Base-by-base conservation (phyloP, 768 basidiomycete species). In the Lyophyllum decastes region DNA sequence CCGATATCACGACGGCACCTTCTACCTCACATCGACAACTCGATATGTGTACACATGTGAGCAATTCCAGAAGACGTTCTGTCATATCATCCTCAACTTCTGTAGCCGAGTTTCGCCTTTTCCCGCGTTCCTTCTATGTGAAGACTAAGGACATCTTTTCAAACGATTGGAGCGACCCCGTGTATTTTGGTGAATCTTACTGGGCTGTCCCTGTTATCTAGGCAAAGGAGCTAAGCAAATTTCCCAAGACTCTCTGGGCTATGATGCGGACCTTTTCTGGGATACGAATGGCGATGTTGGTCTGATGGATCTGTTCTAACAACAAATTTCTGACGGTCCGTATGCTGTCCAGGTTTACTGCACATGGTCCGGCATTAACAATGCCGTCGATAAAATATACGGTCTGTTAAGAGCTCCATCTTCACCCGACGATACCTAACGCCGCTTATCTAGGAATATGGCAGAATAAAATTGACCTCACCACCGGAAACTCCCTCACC, bases 241-340 rank as follows among this genome's bases (percentile, higher is more conserved):
- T 35, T 40, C 30, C 22, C 10, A 35, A 76, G 76, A 76, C 53
- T 63, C 67, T 22, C 59, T 77, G 46, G 76, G 76, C 1, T 78
- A 78, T 52, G 76, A 78, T 50, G 59, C 70, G 1, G 76, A 76
- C 57, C 52, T 78, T n/a, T 78, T 78, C 60, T 78, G 75, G 75
- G 76, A 76, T 50, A 65, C 61, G 19, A 71, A 74, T 48, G 75
- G 72, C 17, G 74, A 75, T 55, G 75, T 73, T 41, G 41, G 63
- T 38, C 10, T 40, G 24, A 22, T 21, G 24, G n/a, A n/a, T 27
- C 24, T 21, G 21, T 49, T 21, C 19, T 27, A n/a, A n/a, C 41
- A 6, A 19, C n/a, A 9, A n/a, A 30, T n/a, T 26, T 51, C 24
- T 44, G 21, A n/a, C 30, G 11, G 6, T 33, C 17, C 11, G n/a